A percentile compares a stretch with the other conserved stretches of the same genome.
Evolutionary conservation across 2,329 filamentous ascomycete species (phyloP).

Genomic region (Nigrograna mackinnonii): DNA sequence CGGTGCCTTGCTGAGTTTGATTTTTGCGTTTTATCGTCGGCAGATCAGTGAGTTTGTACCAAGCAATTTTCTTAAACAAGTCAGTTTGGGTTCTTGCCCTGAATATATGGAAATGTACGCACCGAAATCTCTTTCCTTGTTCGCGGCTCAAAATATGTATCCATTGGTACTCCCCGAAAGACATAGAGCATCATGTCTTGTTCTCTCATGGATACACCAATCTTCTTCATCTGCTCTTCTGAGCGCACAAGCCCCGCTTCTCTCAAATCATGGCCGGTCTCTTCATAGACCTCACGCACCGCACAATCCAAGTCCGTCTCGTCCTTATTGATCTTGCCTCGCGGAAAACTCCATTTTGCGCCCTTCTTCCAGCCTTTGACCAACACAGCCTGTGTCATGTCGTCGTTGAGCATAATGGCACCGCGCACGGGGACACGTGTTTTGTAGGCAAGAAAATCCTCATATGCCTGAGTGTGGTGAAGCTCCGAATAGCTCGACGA

Average conservation of each 20-base stretch:
- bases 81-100: too few species aligned
- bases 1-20: slow-evolving; percentile 60
- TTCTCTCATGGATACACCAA: slow-evolving; percentile 87
- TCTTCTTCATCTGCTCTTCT: slow-evolving; percentile 73
- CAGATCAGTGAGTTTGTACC: slow-evolving; percentile 89
- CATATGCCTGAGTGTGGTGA: slow-evolving; percentile 80
- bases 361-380: slow-evolving; percentile 99
- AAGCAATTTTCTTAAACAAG: slow-evolving; percentile 73
- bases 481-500: slow-evolving; percentile 79
- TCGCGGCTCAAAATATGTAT: slow-evolving; percentile 84
- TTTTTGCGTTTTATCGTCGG: slow-evolving; percentile 75
- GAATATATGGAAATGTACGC: too few species aligned
- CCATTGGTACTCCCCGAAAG: slow-evolving; percentile 84
- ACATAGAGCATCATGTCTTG: slow-evolving; percentile 93
- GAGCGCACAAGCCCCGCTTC: slow-evolving; percentile 74
- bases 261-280: slow-evolving; percentile 86
- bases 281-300: slow-evolving; percentile 91
- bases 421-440: slow-evolving; percentile 91
- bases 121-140: slow-evolving; percentile 94
- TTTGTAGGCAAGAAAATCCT: slow-evolving; percentile 93
- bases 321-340: slow-evolving; percentile 98
- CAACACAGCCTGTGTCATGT: slow-evolving; percentile 91
- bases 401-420: slow-evolving; percentile 87
- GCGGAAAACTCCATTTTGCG: slow-evolving; percentile 93
- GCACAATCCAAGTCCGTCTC: slow-evolving; percentile 94